A percentile compares a stretch with the other conserved stretches of the same genome.
phyloP scores from a whole-genome alignment of 129 eudicot species.

The Artemisia argyi region DNA sequence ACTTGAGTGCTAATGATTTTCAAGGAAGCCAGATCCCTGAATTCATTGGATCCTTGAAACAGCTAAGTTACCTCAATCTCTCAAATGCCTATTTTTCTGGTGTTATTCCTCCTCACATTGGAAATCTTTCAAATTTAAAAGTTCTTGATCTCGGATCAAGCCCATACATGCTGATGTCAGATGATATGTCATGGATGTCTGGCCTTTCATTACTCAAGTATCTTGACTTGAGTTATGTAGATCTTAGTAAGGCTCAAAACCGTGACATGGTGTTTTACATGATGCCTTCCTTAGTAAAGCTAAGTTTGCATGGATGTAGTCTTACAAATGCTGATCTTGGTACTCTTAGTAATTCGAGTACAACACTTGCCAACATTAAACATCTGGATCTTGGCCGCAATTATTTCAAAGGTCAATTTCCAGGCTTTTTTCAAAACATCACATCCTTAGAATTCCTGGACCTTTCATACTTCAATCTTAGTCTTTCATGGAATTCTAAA shows the following conservation, averaged over 20 bases:
- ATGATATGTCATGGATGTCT: background rate
- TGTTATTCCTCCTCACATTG: conserved; percentile 12
- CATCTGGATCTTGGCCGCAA: background rate
- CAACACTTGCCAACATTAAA: background rate
- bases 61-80: conserved; percentile 23
- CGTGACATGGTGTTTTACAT: background rate
- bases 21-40: background rate
- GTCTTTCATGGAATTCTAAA: background rate
- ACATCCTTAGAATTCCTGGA: background rate
- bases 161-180: background rate
- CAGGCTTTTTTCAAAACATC: background rate
- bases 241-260: conserved; percentile 1
- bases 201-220: background rate
- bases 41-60: conserved; percentile 22
- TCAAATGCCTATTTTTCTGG: background rate
- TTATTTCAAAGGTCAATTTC: background rate
- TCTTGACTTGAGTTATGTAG: background rate
- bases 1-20: conserved; percentile 20
- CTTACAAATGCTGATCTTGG: background rate
- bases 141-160: conserved; percentile 17
- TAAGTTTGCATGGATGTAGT: background rate
- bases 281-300: background rate
- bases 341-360: background rate
- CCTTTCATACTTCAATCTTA: background rate
- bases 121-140: background rate